These are phyloP conservation scores for Nicotiana sylvestris DNA, from an alignment of 257 asterid genomes.

Conservation along the genomic window DNA sequence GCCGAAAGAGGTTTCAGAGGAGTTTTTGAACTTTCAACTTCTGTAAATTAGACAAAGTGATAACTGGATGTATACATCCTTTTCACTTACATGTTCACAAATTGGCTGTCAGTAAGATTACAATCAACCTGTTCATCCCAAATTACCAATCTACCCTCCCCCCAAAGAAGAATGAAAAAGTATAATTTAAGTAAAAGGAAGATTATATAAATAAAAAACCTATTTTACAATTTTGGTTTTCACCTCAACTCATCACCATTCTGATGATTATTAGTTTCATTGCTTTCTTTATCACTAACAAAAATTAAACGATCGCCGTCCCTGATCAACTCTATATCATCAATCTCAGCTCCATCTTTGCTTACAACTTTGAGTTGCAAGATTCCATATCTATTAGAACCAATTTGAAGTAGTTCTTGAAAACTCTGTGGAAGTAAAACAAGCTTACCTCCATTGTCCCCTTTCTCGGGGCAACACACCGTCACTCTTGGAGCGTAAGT, in stretches of 20 bases:
- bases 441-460: conserved; percentile 52
- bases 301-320: conserved; percentile 66
- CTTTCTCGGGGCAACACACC: conserved; percentile 51
- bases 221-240: neutral
- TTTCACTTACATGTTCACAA: conserved; percentile 9
- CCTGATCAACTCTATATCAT: conserved; percentile 58
- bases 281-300: conserved; percentile 22
- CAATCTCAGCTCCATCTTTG: conserved; percentile 60
- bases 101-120: neutral
- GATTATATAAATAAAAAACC: neutral
- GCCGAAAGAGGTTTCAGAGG: neutral
- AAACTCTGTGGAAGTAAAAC: conserved; percentile 58
- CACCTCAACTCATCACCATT: neutral
- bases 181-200: no score
- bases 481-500: conserved; percentile 46
- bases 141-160: neutral
- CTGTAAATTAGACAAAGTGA: neutral
- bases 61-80: neutral
- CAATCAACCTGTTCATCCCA: neutral
- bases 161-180: neutral
- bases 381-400: conserved; percentile 46
- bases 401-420: conserved; percentile 43
- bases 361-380: conserved; percentile 35
- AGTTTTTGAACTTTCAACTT: neutral
- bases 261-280: neutral